A percentile compares a stretch with the other conserved stretches of the same genome.
phyloP scores from a whole-genome alignment of 2,329 filamentous ascomycete genomes.

The Clarireedia sp. region DNA sequence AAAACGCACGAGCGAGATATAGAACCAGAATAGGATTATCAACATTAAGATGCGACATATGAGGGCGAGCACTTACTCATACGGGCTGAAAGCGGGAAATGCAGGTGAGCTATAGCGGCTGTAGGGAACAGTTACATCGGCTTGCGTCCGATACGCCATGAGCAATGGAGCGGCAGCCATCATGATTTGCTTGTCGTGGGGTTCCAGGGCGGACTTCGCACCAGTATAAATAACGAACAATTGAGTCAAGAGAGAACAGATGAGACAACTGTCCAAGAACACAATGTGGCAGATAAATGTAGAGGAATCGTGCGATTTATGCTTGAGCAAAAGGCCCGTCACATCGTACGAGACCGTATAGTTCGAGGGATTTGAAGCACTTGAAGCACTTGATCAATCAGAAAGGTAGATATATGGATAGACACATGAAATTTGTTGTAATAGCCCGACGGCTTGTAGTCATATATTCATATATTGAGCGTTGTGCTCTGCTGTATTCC shows the following conservation, averaged over 20 bases:
- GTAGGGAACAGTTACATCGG: background rate
- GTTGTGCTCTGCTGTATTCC: background rate
- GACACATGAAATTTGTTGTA: background rate
- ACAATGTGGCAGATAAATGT: background rate
- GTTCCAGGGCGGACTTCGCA: background rate
- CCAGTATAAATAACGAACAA: background rate
- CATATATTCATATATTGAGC: constrained; percentile 1
- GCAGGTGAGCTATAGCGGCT: constrained; percentile 3
- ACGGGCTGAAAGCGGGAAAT: constrained; percentile 4
- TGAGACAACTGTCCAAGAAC: background rate
- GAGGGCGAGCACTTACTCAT: constrained; percentile 9
- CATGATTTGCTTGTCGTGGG: background rate
- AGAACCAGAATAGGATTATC: background rate
- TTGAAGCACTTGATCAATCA: background rate
- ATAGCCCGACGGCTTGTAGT: background rate
- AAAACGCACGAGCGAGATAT: background rate
- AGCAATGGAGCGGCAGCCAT: constrained; percentile 4
- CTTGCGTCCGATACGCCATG: background rate
- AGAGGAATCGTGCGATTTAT: constrained; percentile 5
- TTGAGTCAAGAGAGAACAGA: background rate
- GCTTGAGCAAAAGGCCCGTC: background rate
- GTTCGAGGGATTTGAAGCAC: background rate
- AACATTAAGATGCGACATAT: background rate
- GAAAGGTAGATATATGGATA: background rate
- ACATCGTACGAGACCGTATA: constrained; percentile 2